These are phyloP conservation scores for Tephrocybe rancida DNA, from an alignment of 768 basidiomycete species.

Conservation along the genomic window DNA sequence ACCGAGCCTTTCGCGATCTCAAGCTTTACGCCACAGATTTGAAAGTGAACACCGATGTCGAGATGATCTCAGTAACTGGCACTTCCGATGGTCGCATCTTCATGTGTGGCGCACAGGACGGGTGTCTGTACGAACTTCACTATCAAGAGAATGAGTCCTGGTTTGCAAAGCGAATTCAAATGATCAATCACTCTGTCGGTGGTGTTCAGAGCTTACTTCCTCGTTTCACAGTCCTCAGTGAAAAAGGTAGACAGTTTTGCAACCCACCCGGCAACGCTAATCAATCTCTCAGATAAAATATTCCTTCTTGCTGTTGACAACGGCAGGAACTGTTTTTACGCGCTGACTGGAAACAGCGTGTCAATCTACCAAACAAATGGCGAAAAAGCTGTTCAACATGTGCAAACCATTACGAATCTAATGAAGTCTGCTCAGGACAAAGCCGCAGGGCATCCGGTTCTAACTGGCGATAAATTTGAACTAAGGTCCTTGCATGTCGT, in stretches of 20 bases:
- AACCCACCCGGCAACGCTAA: constrained; percentile 2
- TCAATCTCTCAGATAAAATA: constrained; percentile 62
- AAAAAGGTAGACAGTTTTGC: constrained; percentile 57
- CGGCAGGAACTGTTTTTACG: constrained; percentile 75
- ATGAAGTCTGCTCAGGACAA: constrained; percentile 82
- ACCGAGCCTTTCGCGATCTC: constrained; percentile 65
- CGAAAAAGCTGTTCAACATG: constrained; percentile 67
- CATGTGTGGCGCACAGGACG: constrained; percentile 85
- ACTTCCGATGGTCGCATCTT: constrained; percentile 87
- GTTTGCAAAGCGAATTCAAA: constrained; percentile 85
- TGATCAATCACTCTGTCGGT: constrained; percentile 87
- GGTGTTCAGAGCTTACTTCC: constrained; percentile 81
- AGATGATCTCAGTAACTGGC: constrained; percentile 85
- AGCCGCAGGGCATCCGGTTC: constrained; percentile 72
- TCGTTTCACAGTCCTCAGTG: constrained; percentile 60
- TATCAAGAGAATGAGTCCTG: constrained; percentile 91
- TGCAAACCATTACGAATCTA: constrained; percentile 76
- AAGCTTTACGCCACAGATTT: constrained; percentile 92
- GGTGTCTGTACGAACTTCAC: constrained; percentile 88
- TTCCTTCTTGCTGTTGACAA: constrained; percentile 66
- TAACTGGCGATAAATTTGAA: constrained; percentile 70
- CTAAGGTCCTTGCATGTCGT: constrained; percentile 74
- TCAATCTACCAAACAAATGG: constrained; percentile 64
- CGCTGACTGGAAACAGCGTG: constrained; percentile 70
- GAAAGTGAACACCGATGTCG: constrained; percentile 72